Evolutionary conservation across 306 rosid species (phyloP).

Genomic region (Purshia tridentata): DNA sequence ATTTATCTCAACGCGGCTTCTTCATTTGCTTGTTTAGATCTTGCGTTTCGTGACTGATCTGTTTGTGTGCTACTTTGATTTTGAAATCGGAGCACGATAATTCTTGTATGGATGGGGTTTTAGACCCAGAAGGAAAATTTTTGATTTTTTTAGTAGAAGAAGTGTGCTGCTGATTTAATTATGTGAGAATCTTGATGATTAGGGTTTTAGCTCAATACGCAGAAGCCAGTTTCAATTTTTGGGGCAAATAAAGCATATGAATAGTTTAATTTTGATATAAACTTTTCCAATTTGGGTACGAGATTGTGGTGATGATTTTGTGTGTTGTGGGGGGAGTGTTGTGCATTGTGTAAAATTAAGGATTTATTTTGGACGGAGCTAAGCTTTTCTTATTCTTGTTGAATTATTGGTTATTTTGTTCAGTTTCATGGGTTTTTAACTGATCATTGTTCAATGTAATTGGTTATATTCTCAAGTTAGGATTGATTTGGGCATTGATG

Average conservation of each 20-base stretch:
- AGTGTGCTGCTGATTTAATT: neutral
- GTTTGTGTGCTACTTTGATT: neutral
- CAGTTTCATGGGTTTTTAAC: neutral
- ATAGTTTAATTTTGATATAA: neutral
- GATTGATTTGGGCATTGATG: slow-evolving; percentile 45
- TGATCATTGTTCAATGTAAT: neutral
- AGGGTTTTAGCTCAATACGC: slow-evolving; percentile 26
- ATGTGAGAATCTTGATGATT: neutral
- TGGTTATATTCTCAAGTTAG: slow-evolving; percentile 14
- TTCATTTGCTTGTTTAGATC: slow-evolving; percentile 34
- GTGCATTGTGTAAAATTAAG: neutral
- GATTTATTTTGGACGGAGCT: neutral
- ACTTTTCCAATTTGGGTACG: neutral
- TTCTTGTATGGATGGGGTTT: neutral
- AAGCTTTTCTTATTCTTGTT: neutral
- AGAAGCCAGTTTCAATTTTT: neutral
- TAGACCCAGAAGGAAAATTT: neutral
- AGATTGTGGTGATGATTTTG: neutral
- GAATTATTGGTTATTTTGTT: neutral
- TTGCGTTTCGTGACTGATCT: slow-evolving; percentile 22
- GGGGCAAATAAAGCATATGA: neutral
- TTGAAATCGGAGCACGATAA: neutral
- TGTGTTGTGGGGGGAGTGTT: neutral
- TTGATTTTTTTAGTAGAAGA: neutral
- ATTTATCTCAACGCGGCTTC: neutral